These are phyloP conservation scores for Fabrea salina DNA, from an alignment of 169 alveolate genomes.

Conservation along the genomic window DNA sequence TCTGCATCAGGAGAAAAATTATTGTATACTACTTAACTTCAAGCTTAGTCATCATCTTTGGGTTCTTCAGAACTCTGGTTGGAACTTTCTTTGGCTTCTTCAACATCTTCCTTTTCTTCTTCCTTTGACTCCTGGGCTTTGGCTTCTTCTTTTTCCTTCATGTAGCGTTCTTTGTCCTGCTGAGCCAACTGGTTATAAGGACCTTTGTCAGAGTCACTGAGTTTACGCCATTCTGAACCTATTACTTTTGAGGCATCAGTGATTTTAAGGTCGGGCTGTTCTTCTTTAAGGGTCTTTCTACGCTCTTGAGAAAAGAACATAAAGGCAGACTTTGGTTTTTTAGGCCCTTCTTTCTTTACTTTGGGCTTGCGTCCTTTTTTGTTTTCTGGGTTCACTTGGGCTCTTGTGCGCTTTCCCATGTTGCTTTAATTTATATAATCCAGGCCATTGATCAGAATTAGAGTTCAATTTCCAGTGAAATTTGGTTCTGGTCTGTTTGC, in stretches of 20 bases:
- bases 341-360: conserved; percentile 22
- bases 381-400: too few species aligned
- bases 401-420: too few species aligned
- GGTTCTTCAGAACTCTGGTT: too few species aligned
- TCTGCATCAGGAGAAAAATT: too few species aligned
- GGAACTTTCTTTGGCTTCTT: too few species aligned
- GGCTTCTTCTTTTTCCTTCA: background rate
- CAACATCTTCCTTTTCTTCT: conserved; percentile 9
- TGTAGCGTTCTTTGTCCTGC: conserved; percentile 29
- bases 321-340: conserved; percentile 24
- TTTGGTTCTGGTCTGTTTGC: too few species aligned
- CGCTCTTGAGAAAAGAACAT: conserved; percentile 21
- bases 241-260: background rate
- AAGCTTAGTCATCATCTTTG: too few species aligned
- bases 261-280: conserved; percentile 11
- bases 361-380: background rate
- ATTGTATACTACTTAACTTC: too few species aligned
- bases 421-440: too few species aligned
- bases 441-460: too few species aligned
- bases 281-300: conserved; percentile 8
- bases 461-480: too few species aligned
- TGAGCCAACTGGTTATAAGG: conserved; percentile 1
- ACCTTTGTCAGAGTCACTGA: background rate
- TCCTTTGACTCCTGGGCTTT: background rate
- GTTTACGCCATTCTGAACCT: conserved; percentile 15